phyloP scores from a whole-genome alignment of 768 basidiomycete genomes.

The Lyophyllum semitale region DNA sequence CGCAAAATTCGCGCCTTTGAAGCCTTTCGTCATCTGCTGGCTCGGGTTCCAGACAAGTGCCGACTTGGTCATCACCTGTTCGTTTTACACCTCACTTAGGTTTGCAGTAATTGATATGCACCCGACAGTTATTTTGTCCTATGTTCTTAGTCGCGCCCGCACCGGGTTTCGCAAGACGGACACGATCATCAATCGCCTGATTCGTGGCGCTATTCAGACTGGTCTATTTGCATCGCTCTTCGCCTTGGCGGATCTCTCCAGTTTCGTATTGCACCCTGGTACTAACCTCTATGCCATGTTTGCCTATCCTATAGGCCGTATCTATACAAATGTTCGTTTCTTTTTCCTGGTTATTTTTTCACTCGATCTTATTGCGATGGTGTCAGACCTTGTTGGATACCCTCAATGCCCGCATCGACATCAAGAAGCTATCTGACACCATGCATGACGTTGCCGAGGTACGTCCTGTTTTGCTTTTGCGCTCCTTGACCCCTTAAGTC shows the following conservation, averaged over 20 bases:
- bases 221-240: slow-evolving; percentile 54
- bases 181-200: slow-evolving; percentile 52
- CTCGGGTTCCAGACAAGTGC: slow-evolving; percentile 44
- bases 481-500: too few species aligned
- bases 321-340: slow-evolving; percentile 42
- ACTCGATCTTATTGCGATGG: not conserved
- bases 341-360: not conserved
- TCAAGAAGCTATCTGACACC: slow-evolving; percentile 27
- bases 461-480: not conserved
- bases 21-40: slow-evolving; percentile 47
- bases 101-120: not conserved
- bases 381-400: slow-evolving; percentile 45
- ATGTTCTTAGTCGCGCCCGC: slow-evolving; percentile 39
- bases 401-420: slow-evolving; percentile 37
- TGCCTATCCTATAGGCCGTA: slow-evolving; percentile 29
- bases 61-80: slow-evolving; percentile 49
- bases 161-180: slow-evolving; percentile 57
- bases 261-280: slow-evolving; percentile 35
- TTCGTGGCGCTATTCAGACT: slow-evolving; percentile 57
- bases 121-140: slow-evolving; percentile 25
- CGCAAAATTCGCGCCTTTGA: slow-evolving; percentile 41
- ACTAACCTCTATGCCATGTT: slow-evolving; percentile 29
- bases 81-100: slow-evolving; percentile 1
- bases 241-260: slow-evolving; percentile 49
- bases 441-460: slow-evolving; percentile 32